phyloP scores from a whole-genome alignment of 495 filamentous ascomycete genomes.

The Neurospora sp. region DNA sequence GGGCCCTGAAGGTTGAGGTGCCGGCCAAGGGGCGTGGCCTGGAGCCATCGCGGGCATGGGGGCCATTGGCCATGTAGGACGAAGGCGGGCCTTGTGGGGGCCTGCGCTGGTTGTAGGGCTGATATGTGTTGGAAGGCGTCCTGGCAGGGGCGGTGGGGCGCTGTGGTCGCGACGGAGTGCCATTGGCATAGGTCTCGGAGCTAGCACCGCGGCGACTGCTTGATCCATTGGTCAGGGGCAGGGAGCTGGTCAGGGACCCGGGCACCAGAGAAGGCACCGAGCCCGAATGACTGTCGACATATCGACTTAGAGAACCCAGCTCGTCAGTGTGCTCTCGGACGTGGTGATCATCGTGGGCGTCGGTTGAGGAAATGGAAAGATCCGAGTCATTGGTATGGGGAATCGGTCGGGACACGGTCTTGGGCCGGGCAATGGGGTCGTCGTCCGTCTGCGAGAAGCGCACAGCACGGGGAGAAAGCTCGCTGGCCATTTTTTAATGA shows the following conservation, averaged over 20 bases:
- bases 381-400: constrained; percentile 51
- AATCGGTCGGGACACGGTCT: constrained; percentile 31
- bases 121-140: constrained; percentile 42
- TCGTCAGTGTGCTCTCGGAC: constrained; percentile 38
- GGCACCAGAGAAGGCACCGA: constrained; percentile 27
- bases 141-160: constrained; percentile 27
- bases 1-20: constrained; percentile 50
- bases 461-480: constrained; percentile 40
- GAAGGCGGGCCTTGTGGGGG: constrained; percentile 20
- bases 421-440: constrained; percentile 18
- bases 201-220: constrained; percentile 18
- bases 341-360: constrained; percentile 40
- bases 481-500: constrained; percentile 20
- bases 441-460: constrained; percentile 39
- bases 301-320: constrained; percentile 31
- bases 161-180: constrained; percentile 18
- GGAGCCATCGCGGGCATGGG: constrained; percentile 71
- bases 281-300: constrained; percentile 27
- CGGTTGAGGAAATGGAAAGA: constrained; percentile 53
- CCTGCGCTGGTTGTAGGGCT: constrained; percentile 31
- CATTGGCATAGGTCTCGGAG: constrained; percentile 15
- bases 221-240: constrained; percentile 20
- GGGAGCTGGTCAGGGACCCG: constrained; percentile 24
- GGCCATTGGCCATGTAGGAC: constrained; percentile 41
- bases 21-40: constrained; percentile 61